Evolutionary conservation across 495 filamentous ascomycete genomes (phyloP), one percentile per base, ranked within the genome.

Genomic region (Clohesyomyces aquaticus): DNA sequence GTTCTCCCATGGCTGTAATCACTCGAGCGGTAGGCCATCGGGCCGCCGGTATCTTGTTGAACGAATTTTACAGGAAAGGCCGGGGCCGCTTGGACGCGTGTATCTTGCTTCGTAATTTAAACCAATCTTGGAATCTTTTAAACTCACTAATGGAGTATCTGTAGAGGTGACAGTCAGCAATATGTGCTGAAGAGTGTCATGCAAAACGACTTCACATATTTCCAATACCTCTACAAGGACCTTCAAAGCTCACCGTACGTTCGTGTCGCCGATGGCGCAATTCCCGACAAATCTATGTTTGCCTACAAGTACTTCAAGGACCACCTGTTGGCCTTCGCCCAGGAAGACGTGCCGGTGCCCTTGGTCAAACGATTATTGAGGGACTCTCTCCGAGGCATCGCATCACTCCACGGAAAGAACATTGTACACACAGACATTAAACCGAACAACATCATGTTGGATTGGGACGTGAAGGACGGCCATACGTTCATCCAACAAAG

Each of bases 401-500:
- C 62, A 19, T 27, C 46, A 51, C 43, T 61, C 27, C 58, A 66
- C 35, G 63, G 62, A 18, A 55, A 61, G 21, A 58, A 35, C 32
- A 66, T 66, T 32, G 63, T 66, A 10, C 58, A 66, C 56, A 55
- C 49, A 19, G 74, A 73, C 67, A 72, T 76, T 21, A 74, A 74
- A 66, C 61, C 71, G 21, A 69, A 76, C 57, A 76, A 74, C 53
- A 64, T 76, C 32, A 63, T 73, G 22, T 47, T 74, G 18, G 64
- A 76, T 45, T 73, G 66, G 55, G 16, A 68, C 25, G 53, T 63
- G 51, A 42, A 29, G 22, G 28, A 71, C 14, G 61, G 73, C 11
- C 73, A 72, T 60, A 72, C 74, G n/a, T 38, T 58, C 19, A 71
- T 79, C 38, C 62, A 75, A 41, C 71, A n/a, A 66, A 47, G 77